phyloP scores from a whole-genome alignment of 805 yeast genomes.

The Metschnikowia bowlesiae region DNA sequence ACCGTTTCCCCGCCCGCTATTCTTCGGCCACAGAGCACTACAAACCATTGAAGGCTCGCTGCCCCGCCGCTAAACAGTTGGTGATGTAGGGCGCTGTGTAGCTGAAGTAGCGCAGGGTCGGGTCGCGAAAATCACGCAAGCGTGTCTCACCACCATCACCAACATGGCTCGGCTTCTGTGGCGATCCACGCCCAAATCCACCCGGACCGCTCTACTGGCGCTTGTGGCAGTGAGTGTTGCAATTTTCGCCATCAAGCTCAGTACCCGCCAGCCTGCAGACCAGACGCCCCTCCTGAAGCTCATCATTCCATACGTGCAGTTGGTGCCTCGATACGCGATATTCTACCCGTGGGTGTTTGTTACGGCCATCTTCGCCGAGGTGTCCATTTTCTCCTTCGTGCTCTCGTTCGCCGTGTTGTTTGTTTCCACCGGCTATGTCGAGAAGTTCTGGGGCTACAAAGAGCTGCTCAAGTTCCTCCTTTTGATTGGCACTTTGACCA shows the following conservation, averaged over 20 bases:
- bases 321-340: conserved; percentile 55
- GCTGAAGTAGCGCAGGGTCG: not conserved
- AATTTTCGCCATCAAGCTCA: conserved; percentile 38
- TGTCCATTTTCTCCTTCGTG: conserved; percentile 42
- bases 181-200: conserved; percentile 39
- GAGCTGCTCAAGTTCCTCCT: conserved; percentile 50
- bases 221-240: conserved; percentile 38
- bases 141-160: not conserved
- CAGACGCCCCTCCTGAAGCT: conserved; percentile 30
- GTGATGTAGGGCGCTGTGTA: no score
- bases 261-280: conserved; percentile 12
- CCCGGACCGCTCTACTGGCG: conserved; percentile 40
- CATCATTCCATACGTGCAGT: conserved; percentile 54
- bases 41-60: no score
- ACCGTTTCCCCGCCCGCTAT: no score
- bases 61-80: no score
- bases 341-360: conserved; percentile 61
- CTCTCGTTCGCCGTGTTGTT: conserved; percentile 35
- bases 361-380: conserved; percentile 63
- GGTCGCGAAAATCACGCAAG: not conserved
- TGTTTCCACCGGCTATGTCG: conserved; percentile 43
- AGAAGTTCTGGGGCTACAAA: conserved; percentile 46
- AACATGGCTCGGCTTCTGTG: conserved; percentile 14
- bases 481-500: conserved; percentile 54
- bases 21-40: no score